Base-by-base conservation (phyloP, 805 yeast species). In the Yamadazyma insecticola region DNA sequence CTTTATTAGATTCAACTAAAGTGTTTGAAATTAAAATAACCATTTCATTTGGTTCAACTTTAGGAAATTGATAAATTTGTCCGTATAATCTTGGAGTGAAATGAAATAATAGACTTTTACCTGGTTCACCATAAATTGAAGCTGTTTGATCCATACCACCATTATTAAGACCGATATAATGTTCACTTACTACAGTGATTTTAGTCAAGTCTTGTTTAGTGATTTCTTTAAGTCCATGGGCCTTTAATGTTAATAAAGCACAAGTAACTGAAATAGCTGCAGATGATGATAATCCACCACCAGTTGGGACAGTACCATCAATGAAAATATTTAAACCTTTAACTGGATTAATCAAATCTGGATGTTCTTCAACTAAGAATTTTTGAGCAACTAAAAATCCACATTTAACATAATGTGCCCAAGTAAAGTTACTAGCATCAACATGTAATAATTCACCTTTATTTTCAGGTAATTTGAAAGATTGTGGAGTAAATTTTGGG, bases 101-200 rank as follows among this genome's bases (percentile, higher is more conserved):
- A 41, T 72, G 73, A 13, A 81, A 74, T 41, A 70, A 67, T 33
- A 80, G 54, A 2, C 80, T 81, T 40, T 80, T 74, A 36, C 64
- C 67, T 24, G 54, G 57, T 45, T 70, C 75, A 13, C 88, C 87
- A 41, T 71, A 78, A 15, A 81, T 67, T 0, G 82, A 74, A 3
- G 87, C 88, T 29, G 81, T 70, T 55, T 81, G 88, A 50, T 81
- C 88, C 82, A 81, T 74, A 23, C 88, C 87, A n/a, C 88, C 89
- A 21, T 80, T 76, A 50, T 77, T 80, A 31, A 81, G 82, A 21
- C 88, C 88, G 22, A 81, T 76, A 32, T 74, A 74, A 54, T 79
- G 84, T 49, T 81, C 88, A 23, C 79, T 74, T 4, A 72, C 74
- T 24, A 76, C 78, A 5, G 87, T 77, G 30, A 80, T 74, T 32